Conservation (phyloP, 768 basidiomycete species). For the Hygrophorus pudorinus region DNA sequence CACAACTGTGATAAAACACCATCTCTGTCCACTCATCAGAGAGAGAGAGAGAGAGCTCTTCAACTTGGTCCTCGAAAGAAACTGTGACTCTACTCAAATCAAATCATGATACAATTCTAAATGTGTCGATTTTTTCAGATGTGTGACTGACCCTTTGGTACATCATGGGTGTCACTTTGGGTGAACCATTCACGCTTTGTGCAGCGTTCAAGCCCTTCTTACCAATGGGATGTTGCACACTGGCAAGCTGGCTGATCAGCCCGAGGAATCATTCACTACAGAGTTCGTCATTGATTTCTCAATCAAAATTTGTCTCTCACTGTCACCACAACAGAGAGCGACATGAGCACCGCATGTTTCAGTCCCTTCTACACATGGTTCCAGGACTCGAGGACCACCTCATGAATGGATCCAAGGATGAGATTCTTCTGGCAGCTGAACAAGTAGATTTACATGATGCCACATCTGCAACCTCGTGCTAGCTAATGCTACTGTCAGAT, state of each 20-base stretch:
- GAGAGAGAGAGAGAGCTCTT: slow-evolving; percentile 12
- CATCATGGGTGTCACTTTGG: slow-evolving; percentile 16
- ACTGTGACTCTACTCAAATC: too few relatives aligned
- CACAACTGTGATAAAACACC: too few relatives aligned
- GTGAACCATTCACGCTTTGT: too few relatives aligned
- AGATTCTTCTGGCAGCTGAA: slow-evolving; percentile 10
- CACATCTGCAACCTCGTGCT: neutral
- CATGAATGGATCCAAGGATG: slow-evolving; percentile 9
- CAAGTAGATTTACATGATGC: slow-evolving; percentile 5
- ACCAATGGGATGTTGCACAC: slow-evolving; percentile 9
- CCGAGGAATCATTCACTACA: too few relatives aligned
- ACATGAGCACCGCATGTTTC: slow-evolving; percentile 10
- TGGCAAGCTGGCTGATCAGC: slow-evolving; percentile 5
- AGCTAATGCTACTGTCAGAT: slow-evolving; percentile 6
- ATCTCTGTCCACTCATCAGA: too few relatives aligned
- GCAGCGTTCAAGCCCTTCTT: too few relatives aligned
- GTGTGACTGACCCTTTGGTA: slow-evolving; percentile 11
- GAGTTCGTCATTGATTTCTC: slow-evolving; percentile 4
- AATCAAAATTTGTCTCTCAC: neutral
- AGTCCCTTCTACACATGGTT: slow-evolving; percentile 7
- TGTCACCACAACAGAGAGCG: slow-evolving; percentile 7
- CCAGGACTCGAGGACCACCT: slow-evolving; percentile 11
- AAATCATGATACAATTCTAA: too few relatives aligned
- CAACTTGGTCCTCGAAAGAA: slow-evolving; percentile 11
- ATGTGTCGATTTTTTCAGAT: too few relatives aligned